Percentiles rank a stretch among this genome's conserved stretches.
Conservation (phyloP, 1,284 basidiomycete species). For the Peniophora sp. region DNA sequence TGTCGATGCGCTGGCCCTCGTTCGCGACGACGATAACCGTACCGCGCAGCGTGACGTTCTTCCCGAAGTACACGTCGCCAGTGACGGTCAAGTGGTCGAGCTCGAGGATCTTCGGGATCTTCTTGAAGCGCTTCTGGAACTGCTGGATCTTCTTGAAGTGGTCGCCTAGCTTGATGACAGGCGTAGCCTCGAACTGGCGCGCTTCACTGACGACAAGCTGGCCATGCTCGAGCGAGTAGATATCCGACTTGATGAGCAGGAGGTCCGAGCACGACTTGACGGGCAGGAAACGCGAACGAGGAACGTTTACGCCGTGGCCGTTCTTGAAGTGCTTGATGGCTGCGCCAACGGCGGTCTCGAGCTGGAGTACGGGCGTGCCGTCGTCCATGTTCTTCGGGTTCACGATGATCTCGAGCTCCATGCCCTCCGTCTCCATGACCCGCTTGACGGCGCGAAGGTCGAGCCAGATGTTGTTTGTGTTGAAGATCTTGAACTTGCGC, state of each 20-base stretch:
- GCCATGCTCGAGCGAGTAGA: conserved; percentile 94
- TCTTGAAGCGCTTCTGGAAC: conserved; percentile 98
- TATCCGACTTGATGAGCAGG: conserved; percentile 93
- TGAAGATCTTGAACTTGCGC: conserved; percentile 88
- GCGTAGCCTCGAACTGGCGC: conserved; percentile 90
- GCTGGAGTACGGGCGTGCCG: conserved; percentile 83
- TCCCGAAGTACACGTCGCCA: conserved; percentile 94
- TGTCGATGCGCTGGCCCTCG: conserved; percentile 91
- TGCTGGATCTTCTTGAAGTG: conserved; percentile 78
- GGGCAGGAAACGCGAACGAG: conserved; percentile 94
- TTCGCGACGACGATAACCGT: conserved; percentile 87
- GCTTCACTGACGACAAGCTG: conserved; percentile 87
- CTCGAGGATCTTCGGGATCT: conserved; percentile 90
- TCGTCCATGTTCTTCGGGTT: conserved; percentile 85
- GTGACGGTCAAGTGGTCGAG: conserved; percentile 96
- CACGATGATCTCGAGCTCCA: conserved; percentile 87
- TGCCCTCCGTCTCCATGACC: conserved; percentile 80
- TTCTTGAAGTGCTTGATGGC: conserved; percentile 93
- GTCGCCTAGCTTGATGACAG: conserved; percentile 96
- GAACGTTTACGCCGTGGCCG: conserved; percentile 94
- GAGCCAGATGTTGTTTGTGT: conserved; percentile 95
- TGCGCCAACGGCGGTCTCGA: conserved; percentile 94
- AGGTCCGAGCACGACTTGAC: conserved; percentile 91
- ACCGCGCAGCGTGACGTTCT: conserved; percentile 83
- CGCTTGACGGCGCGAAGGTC: conserved; percentile 86